Conservation (phyloP, 257 asterid species). For the Gardenia jasminoides region DNA sequence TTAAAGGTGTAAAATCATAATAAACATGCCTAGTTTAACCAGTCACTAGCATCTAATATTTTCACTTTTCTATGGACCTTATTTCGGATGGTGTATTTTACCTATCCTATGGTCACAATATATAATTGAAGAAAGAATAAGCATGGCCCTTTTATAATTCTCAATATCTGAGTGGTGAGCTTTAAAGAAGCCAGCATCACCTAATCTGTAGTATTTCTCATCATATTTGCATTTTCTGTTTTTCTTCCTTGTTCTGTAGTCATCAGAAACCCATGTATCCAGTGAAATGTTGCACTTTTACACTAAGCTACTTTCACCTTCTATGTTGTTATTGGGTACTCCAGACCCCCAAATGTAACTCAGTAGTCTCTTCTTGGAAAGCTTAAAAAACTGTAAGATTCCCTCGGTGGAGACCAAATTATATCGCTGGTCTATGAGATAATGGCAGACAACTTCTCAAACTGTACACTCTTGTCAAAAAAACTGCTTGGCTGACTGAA, state of each 20-base stretch:
- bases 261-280: not conserved
- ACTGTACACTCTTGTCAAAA: not conserved
- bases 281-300: not conserved
- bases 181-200: not conserved
- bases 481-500: not conserved
- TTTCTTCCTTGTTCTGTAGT: not conserved
- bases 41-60: no score
- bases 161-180: not conserved
- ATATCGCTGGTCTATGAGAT: not conserved
- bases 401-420: not conserved
- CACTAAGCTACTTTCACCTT: not conserved
- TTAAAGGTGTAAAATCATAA: not conserved
- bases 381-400: not conserved
- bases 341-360: not conserved
- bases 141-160: no score
- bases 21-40: not conserved
- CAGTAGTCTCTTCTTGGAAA: not conserved
- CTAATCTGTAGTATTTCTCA: not conserved
- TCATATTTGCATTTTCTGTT: not conserved
- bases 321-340: not conserved
- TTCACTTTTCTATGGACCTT: not conserved
- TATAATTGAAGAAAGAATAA: not conserved
- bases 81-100: not conserved
- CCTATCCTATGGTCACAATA: not conserved
- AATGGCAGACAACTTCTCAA: not conserved